phyloP scores from a whole-genome alignment of 805 yeast species.

The Wickerhamiella shivajii region DNA sequence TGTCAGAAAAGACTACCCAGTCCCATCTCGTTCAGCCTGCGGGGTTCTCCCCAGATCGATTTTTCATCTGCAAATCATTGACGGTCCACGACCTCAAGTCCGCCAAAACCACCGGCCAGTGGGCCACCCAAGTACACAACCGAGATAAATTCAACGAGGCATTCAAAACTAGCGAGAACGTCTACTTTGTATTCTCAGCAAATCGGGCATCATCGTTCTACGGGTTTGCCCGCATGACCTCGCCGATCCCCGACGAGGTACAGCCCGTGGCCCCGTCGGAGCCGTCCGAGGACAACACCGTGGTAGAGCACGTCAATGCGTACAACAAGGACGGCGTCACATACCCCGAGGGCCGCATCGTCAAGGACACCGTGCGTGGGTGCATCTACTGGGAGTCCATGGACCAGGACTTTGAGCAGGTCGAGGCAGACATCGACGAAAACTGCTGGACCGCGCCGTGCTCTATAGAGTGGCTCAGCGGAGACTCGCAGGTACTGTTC shows the following conservation, averaged over 20 bases:
- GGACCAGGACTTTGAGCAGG: constrained; percentile 14
- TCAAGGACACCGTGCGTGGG: constrained; percentile 25
- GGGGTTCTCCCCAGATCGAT: constrained; percentile 19
- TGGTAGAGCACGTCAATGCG: constrained; percentile 5
- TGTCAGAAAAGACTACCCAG: background rate
- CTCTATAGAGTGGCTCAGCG: constrained; percentile 24
- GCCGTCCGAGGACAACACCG: constrained; percentile 2
- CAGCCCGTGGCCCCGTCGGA: constrained; percentile 4
- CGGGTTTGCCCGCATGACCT: constrained; percentile 29
- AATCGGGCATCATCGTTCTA: constrained; percentile 28
- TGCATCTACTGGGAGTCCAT: constrained; percentile 28
- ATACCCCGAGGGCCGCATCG: constrained; percentile 24
- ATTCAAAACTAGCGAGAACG: constrained; percentile 22
- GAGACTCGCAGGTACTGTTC: constrained; percentile 21
- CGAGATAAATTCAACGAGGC: constrained; percentile 26
- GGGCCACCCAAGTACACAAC: constrained; percentile 32
- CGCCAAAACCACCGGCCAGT: constrained; percentile 23
- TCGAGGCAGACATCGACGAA: constrained; percentile 14
- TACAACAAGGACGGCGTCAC: constrained; percentile 9
- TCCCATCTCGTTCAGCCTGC: constrained; percentile 1
- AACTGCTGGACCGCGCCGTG: constrained; percentile 27
- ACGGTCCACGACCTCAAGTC: constrained; percentile 26
- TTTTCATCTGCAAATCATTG: constrained; percentile 29
- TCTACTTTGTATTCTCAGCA: constrained; percentile 28
- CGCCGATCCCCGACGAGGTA: constrained; percentile 15